These are phyloP conservation scores for Penicillium sclerotigenum DNA, from an alignment of 2,329 filamentous ascomycete species.

Conservation along the genomic window DNA sequence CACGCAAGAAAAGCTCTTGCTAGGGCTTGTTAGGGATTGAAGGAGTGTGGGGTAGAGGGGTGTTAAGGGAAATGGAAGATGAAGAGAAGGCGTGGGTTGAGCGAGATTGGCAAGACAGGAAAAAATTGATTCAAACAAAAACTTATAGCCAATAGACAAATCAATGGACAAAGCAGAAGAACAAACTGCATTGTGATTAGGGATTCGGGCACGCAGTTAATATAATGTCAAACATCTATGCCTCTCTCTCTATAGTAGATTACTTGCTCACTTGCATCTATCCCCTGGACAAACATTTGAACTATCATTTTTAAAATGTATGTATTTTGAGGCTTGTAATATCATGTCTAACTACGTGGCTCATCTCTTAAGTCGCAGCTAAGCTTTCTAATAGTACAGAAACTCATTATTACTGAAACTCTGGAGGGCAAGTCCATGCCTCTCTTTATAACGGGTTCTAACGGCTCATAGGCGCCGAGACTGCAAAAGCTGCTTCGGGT, in stretches of 20 bases:
- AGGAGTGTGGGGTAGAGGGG: background rate
- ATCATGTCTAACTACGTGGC: background rate
- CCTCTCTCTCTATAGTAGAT: too few species aligned
- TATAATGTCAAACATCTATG: background rate
- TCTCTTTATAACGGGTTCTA: too few species aligned
- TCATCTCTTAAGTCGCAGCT: background rate
- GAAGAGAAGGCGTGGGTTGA: background rate
- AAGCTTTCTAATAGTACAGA: too few species aligned
- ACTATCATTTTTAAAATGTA: background rate
- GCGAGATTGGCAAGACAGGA: background rate
- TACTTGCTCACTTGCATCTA: too few species aligned
- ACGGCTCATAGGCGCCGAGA: too few species aligned
- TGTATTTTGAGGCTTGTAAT: background rate
- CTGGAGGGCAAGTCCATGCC: too few species aligned
- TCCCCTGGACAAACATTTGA: background rate
- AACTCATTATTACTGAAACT: too few species aligned
- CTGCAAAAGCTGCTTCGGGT: too few species aligned
- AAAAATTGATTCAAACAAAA: too few species aligned
- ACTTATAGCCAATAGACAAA: too few species aligned
- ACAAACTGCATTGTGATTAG: background rate
- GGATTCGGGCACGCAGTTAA: background rate
- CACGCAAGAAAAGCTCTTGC: background rate
- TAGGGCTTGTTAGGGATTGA: background rate
- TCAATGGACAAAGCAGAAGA: background rate
- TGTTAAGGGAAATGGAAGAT: too few species aligned